Conservation (phyloP, 2,329 filamentous ascomycete species). For the Fusarium floridanum region DNA sequence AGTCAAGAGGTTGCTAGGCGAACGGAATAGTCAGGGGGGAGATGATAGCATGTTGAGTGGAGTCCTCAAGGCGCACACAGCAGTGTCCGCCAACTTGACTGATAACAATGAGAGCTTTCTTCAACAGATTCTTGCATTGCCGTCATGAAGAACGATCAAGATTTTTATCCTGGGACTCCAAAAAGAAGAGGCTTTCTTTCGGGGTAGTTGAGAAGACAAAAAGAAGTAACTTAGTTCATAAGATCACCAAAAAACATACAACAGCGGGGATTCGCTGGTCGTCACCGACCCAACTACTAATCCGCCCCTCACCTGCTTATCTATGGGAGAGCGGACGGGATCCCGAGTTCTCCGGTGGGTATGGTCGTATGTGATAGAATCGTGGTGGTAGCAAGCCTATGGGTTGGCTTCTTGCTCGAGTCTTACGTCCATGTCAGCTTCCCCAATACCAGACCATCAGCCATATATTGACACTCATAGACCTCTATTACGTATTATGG, state of each 20-base stretch:
- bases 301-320: no score
- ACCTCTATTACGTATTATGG: accelerated
- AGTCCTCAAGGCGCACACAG: not conserved
- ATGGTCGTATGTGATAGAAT: not conserved
- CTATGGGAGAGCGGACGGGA: no score
- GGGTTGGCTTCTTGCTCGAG: not conserved
- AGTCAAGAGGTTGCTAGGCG: not conserved
- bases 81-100: not conserved
- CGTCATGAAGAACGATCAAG: no score
- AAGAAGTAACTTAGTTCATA: no score
- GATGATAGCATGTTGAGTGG: not conserved
- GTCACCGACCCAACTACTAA: no score
- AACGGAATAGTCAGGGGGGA: not conserved
- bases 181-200: no score
- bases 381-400: not conserved
- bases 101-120: not conserved
- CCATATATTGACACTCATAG: not conserved
- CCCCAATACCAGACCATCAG: not conserved
- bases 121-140: not conserved
- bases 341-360: not conserved
- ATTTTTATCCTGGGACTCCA: no score
- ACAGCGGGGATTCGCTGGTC: no score
- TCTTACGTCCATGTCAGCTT: not conserved
- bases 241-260: no score
- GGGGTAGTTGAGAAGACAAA: no score